A percentile compares a stretch with the other conserved stretches of the same genome.
These are phyloP conservation scores for Apiospora malaysiana DNA, from an alignment of 2,329 filamentous ascomycete species.

Conservation along the genomic window DNA sequence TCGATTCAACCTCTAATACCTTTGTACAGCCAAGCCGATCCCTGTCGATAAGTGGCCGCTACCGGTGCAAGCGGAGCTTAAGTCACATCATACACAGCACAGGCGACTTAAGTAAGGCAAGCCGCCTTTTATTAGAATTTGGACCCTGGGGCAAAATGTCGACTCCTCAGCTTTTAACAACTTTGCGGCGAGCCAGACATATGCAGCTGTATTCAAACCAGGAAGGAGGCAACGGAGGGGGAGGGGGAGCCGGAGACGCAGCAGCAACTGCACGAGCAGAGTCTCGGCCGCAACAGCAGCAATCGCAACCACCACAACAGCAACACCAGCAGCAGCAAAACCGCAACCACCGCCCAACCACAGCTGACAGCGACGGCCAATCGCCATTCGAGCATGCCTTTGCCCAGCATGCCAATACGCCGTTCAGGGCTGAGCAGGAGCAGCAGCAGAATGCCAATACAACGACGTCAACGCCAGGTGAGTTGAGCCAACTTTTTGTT, in stretches of 20 bases:
- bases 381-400: constrained; percentile 9
- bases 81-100: constrained; percentile 18
- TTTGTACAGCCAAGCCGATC: not conserved
- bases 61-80: constrained; percentile 17
- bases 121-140: constrained; percentile 11
- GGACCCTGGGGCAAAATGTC: constrained; percentile 19
- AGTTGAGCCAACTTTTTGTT: constrained; percentile 13
- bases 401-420: constrained; percentile 8
- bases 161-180: constrained; percentile 18
- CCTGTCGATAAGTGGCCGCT: constrained; percentile 18
- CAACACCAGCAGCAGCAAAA: constrained; percentile 3
- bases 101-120: constrained; percentile 15
- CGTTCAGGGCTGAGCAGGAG: constrained; percentile 11
- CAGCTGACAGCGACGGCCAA: not conserved
- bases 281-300: constrained; percentile 20
- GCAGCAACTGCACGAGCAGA: constrained; percentile 19
- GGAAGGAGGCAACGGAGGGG: constrained; percentile 14
- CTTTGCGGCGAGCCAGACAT: constrained; percentile 14
- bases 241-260: not conserved
- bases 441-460: not conserved
- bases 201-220: constrained; percentile 12
- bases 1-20: constrained; percentile 16
- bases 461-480: constrained; percentile 13
- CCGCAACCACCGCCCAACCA: constrained; percentile 6
- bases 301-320: constrained; percentile 5